Evolutionary conservation across 805 yeast species (phyloP).

Genomic region (Kodamaea sagamina): DNA sequence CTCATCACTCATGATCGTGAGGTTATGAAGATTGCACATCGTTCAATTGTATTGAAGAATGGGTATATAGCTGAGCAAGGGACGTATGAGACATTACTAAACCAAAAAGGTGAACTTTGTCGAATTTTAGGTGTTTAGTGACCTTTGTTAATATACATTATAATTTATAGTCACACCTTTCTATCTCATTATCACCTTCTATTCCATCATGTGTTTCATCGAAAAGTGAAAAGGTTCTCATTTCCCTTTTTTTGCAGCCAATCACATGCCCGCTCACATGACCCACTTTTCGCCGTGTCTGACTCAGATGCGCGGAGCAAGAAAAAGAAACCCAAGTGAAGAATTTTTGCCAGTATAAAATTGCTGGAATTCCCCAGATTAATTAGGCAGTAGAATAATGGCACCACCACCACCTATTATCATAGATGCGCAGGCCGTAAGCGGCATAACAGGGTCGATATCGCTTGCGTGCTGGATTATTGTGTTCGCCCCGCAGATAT

Average conservation of each 20-base stretch:
- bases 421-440: constrained; percentile 67
- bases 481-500: constrained; percentile 95
- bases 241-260: not conserved
- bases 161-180: too few relatives aligned
- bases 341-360: constrained; percentile 5
- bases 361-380: constrained; percentile 6
- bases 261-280: not conserved
- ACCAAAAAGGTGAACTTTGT: constrained; percentile 27
- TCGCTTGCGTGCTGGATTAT: constrained; percentile 98
- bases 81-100: constrained; percentile 26
- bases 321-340: constrained; percentile 2
- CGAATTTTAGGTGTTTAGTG: constrained; percentile 14
- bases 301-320: constrained; percentile 11
- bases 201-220: too few relatives aligned
- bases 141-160: too few relatives aligned
- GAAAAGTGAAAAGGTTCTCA: not conserved
- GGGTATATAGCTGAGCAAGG: constrained; percentile 56
- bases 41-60: constrained; percentile 47
- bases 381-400: constrained; percentile 23
- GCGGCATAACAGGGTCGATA: constrained; percentile 82
- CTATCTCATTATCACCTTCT: not conserved
- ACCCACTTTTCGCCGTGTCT: constrained; percentile 11
- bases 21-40: constrained; percentile 60
- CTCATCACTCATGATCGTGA: constrained; percentile 75
- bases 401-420: constrained; percentile 68